phyloP scores from a whole-genome alignment of 352 stramenopile species.

The Globisporangium carolinianum region DNA sequence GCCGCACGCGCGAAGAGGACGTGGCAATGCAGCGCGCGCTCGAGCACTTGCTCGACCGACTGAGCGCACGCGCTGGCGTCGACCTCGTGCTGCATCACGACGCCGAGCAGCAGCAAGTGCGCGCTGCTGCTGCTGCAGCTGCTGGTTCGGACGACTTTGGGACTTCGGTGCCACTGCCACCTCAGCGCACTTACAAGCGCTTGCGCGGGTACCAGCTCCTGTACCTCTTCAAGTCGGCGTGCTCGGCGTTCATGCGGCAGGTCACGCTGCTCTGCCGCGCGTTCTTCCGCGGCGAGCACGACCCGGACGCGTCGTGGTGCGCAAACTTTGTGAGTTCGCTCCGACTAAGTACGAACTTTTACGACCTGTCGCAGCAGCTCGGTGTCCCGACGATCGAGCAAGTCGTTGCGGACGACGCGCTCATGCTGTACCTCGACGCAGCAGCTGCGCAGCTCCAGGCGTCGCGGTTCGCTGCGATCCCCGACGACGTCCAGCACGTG shows the following conservation, averaged over 20 bases:
- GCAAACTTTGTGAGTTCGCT: conserved; percentile 76
- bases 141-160: conserved; percentile 3
- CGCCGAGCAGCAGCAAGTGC: not conserved
- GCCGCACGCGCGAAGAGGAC: conserved; percentile 24
- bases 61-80: conserved; percentile 39
- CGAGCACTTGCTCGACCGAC: conserved; percentile 42
- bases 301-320: conserved; percentile 67
- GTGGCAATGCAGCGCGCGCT: conserved; percentile 32
- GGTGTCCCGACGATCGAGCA: conserved; percentile 55
- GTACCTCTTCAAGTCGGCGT: conserved; percentile 72
- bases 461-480: conserved; percentile 36
- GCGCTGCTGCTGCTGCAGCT: not conserved
- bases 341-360: conserved; percentile 64
- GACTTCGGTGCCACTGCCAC: too few species aligned
- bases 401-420: conserved; percentile 33
- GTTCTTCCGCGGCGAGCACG: conserved; percentile 71
- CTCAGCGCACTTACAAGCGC: conserved; percentile 12
- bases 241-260: conserved; percentile 66
- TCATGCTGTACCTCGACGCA: conserved; percentile 50
- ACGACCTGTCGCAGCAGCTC: conserved; percentile 71
- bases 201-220: conserved; percentile 49
- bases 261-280: conserved; percentile 68
- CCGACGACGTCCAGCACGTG: conserved; percentile 33
- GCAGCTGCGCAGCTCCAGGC: conserved; percentile 44
- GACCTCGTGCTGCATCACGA: conserved; percentile 17